Conservation (phyloP, 768 basidiomycete genomes). For the Lactarius akahatsu region DNA sequence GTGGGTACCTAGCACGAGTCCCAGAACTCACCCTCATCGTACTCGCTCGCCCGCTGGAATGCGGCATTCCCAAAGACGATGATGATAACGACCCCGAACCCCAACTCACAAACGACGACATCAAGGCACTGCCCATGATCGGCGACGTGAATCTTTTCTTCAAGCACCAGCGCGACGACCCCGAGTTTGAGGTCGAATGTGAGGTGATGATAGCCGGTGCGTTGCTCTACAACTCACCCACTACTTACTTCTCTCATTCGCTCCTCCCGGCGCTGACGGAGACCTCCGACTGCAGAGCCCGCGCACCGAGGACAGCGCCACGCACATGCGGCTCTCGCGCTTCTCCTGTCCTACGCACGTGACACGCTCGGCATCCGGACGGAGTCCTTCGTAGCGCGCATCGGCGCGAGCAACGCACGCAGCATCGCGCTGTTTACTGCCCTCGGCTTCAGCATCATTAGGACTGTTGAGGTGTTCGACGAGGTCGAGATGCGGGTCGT, state of each 20-base stretch:
- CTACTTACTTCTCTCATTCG: background rate
- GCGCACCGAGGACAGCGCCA: constrained; percentile 67
- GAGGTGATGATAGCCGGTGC: constrained; percentile 93
- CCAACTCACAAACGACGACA: constrained; percentile 31
- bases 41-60: constrained; percentile 47
- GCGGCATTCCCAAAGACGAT: background rate
- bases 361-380: constrained; percentile 41
- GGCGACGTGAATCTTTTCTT: constrained; percentile 94
- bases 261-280: no score
- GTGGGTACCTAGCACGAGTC: background rate
- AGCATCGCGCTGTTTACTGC: constrained; percentile 73
- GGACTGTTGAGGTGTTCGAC: constrained; percentile 68
- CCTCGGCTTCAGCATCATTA: constrained; percentile 72
- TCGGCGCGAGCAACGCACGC: constrained; percentile 64
- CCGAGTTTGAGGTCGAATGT: constrained; percentile 68
- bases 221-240: constrained; percentile 18
- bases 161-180: constrained; percentile 45
- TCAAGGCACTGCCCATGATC: constrained; percentile 61
- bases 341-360: constrained; percentile 70
- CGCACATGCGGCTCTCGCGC: constrained; percentile 59
- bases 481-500: constrained; percentile 76
- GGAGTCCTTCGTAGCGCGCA: constrained; percentile 60
- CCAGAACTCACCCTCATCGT: constrained; percentile 89
- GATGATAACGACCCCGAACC: background rate
- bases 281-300: constrained; percentile 47